Conservation (phyloP, 2,329 filamentous ascomycete species). For the Apiospora malaysiana region DNA sequence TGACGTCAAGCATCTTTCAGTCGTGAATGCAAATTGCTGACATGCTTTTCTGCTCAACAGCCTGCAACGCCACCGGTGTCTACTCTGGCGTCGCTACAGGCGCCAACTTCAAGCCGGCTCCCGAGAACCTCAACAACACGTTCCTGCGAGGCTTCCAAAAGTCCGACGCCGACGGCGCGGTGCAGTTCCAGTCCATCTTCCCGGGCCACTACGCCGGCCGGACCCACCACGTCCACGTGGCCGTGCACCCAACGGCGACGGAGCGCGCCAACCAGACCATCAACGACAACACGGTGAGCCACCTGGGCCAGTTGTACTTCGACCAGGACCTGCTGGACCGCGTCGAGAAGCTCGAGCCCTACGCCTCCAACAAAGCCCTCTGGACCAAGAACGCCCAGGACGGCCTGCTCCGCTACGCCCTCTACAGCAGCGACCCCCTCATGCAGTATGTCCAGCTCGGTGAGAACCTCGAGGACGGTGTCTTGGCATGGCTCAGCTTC, state of each 20-base stretch:
- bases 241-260: slow-evolving; percentile 49
- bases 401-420: neutral
- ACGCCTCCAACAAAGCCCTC: slow-evolving; percentile 47
- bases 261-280: slow-evolving; percentile 52
- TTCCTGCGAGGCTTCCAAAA: slow-evolving; percentile 49
- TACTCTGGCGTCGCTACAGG: slow-evolving; percentile 52
- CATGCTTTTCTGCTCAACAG: neutral
- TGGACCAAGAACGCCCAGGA: slow-evolving; percentile 38
- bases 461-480: slow-evolving; percentile 51
- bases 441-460: slow-evolving; percentile 60
- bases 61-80: slow-evolving; percentile 51
- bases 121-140: slow-evolving; percentile 48
- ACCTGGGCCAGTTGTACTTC: slow-evolving; percentile 70
- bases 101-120: slow-evolving; percentile 47
- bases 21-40: neutral
- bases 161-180: slow-evolving; percentile 48
- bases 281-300: slow-evolving; percentile 54
- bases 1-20: neutral
- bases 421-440: slow-evolving; percentile 19
- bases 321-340: slow-evolving; percentile 60
- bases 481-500: slow-evolving; percentile 57
- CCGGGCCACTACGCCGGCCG: slow-evolving; percentile 53
- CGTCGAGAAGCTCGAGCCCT: slow-evolving; percentile 52
- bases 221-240: slow-evolving; percentile 55
- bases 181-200: slow-evolving; percentile 48